Evolutionary conservation across 2,329 filamentous ascomycete species (phyloP).

Genomic region (Nothophaeocryptopus gaeumannii): DNA sequence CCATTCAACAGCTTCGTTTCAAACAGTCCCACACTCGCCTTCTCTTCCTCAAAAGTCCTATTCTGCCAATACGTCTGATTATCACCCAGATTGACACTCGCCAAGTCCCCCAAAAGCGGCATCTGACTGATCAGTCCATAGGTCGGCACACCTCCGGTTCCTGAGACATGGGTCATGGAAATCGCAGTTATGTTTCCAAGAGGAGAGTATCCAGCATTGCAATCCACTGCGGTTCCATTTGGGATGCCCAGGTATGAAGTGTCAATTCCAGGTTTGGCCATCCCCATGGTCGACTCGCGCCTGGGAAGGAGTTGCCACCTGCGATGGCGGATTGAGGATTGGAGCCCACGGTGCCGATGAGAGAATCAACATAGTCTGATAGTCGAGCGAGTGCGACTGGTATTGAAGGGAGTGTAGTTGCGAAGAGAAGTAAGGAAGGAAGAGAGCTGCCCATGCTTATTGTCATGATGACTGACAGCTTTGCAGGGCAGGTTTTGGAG

Average conservation of each 20-base stretch:
- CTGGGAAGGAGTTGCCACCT: slow-evolving; percentile 42
- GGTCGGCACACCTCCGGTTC: slow-evolving; percentile 28
- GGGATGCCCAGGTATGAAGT: slow-evolving; percentile 33
- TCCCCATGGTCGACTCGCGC: slow-evolving; percentile 39
- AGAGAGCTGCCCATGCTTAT: no score
- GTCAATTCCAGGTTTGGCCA: slow-evolving; percentile 43
- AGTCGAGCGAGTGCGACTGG: background rate
- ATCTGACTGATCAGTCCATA: slow-evolving; percentile 44
- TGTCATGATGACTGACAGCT: no score
- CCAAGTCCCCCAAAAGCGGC: slow-evolving; percentile 40
- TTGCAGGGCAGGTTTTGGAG: no score
- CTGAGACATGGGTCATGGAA: slow-evolving; percentile 41
- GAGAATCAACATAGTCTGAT: slow-evolving; percentile 42
- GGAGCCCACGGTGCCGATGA: slow-evolving; percentile 49
- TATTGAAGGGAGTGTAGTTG: no score
- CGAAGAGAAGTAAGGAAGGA: no score
- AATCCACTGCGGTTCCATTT: slow-evolving; percentile 22
- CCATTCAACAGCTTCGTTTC: slow-evolving; percentile 37
- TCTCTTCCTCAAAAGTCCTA: slow-evolving; percentile 30
- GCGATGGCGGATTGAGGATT: slow-evolving; percentile 41
- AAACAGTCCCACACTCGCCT: slow-evolving; percentile 39
- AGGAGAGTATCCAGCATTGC: slow-evolving; percentile 44
- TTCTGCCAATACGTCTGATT: slow-evolving; percentile 44
- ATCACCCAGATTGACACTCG: slow-evolving; percentile 42
- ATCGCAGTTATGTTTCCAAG: slow-evolving; percentile 40